These are phyloP conservation scores for Fusarium austroafricanum DNA, from an alignment of 2,329 filamentous ascomycete genomes.

Conservation along the genomic window DNA sequence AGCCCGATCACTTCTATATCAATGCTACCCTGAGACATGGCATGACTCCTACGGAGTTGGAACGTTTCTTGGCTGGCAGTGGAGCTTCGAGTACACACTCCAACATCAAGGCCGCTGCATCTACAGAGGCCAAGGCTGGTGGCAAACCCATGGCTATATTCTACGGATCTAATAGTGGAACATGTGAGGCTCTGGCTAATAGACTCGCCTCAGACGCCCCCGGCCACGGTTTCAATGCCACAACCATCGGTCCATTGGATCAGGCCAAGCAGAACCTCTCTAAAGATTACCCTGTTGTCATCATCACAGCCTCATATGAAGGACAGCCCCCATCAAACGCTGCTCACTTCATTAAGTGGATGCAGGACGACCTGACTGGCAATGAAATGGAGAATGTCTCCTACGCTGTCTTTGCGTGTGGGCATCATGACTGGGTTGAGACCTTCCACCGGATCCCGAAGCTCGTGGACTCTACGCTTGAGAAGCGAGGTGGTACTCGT, in stretches of 20 bases:
- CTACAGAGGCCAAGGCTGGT: neutral
- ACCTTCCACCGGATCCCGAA: conserved; percentile 78
- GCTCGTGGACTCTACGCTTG: conserved; percentile 66
- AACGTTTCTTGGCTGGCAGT: conserved; percentile 55
- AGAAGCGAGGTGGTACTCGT: conserved; percentile 49
- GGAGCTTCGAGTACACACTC: neutral
- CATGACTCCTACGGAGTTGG: conserved; percentile 59
- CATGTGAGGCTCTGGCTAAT: conserved; percentile 77
- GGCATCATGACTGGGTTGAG: conserved; percentile 65
- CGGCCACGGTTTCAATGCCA: conserved; percentile 68
- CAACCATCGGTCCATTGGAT: conserved; percentile 68
- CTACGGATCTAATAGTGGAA: conserved; percentile 80
- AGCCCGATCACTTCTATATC: conserved; percentile 73
- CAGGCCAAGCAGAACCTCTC: conserved; percentile 70
- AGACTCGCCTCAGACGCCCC: conserved; percentile 69
- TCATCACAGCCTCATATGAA: conserved; percentile 79
- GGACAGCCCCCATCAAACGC: conserved; percentile 81
- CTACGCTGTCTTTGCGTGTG: conserved; percentile 79
- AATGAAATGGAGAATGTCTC: conserved; percentile 65
- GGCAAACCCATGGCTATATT: conserved; percentile 70
- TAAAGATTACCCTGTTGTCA: conserved; percentile 69
- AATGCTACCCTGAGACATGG: conserved; percentile 65
- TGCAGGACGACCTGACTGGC: conserved; percentile 58
- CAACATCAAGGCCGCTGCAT: conserved; percentile 7
- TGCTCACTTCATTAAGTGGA: conserved; percentile 74